Base-by-base conservation (phyloP, 2,329 filamentous ascomycete species). In the Monilinia fructicola region DNA sequence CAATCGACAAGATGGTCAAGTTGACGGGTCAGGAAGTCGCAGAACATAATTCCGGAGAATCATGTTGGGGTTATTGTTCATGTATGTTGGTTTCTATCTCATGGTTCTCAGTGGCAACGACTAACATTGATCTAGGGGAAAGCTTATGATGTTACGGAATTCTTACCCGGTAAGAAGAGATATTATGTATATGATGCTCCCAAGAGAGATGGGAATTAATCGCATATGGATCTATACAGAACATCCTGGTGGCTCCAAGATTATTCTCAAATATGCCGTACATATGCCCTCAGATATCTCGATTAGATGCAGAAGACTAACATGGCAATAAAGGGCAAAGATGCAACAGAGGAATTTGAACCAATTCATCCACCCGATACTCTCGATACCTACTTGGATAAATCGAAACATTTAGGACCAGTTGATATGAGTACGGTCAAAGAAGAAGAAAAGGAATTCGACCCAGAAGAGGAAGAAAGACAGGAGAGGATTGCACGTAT, bases 51-150 rank as follows among this genome's bases (percentile, higher is more conserved):
- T 89, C 82, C 73, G 85, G 85, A 74, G 87, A 96, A 73, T 94
- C 91, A 61, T 96, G 93, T 80, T 97, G 93, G 93, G 93, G 91
- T 96, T 55, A 91, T 96, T 75, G 86, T 96, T 68, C 91, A 96
- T 79, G 91, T 86, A 78, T 61, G 63, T 62, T 61, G 63, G 61
- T 28, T 46, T n/a, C 31, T 3, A n/a, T n/a, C 3, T 42, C 16
- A n/a, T 56, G 10, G 23, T 23, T 54, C 18, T 6, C 60, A 54
- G 23, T 31, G 42, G 54, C 64, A 71, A 68, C 64, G 40, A 48
- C 69, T 68, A 38, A 69, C 61, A 31, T 71, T 50, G 73, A 68
- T 16, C n/a, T 70, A 88, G 83, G 86, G 91, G 68, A 90, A 91
- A 79, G 91, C 89, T 67, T 96, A 96, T 80, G 92, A 96, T 82